Base-by-base conservation (phyloP, 192 early-diverging fungal species). In the Coemansia umbellata region DNA sequence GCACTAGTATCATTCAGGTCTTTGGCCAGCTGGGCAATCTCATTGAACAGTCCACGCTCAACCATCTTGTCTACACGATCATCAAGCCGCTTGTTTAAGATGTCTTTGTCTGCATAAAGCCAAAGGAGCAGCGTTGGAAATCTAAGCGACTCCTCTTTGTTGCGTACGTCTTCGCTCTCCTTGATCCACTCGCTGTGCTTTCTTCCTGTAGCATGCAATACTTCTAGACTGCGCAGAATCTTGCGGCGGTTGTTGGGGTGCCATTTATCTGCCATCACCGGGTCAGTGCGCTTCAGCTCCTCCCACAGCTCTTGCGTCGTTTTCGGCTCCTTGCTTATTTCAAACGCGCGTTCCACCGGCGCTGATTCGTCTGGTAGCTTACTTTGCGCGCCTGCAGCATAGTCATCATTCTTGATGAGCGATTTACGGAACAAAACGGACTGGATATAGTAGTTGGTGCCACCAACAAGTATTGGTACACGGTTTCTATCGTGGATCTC, bases 371-470 rank as follows among this genome's bases (percentile, higher is more conserved):
- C 13, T 13, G 7, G 7, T 8, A 6, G 32, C 6, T 33, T 13
- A 13, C 28, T 44, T 14, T 44, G 23, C 4, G 21, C 42, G 13
- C 28, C 42, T 7, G 24, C 42, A 23, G 15, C 11, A 27, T 44
- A 21, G 13, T 44, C 42, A 35, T 55, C 22, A 49, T 52, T 50
- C 60, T 64, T 58, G 41, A 85, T 72, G 18, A 94, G 66, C 0
- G 84, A 81, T 31, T 91, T 80, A 30, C 81, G 69, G 82, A 88
- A 99, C 30, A 99, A 67, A 4, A 92, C 60, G 2, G 87, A 86
- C 61, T 99, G 96, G 24, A 99, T 84, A 66, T 99, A 99, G 69
- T 99, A 99, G 60, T 95, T 85, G 5, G 94, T 99, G 33, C 96
- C 96, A 30, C 96, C 96, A 6, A 94, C 94, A 6, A 99, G 71